phyloP scores from a whole-genome alignment of 2,329 filamentous ascomycete genomes.

The Curvularia verruculosa region DNA sequence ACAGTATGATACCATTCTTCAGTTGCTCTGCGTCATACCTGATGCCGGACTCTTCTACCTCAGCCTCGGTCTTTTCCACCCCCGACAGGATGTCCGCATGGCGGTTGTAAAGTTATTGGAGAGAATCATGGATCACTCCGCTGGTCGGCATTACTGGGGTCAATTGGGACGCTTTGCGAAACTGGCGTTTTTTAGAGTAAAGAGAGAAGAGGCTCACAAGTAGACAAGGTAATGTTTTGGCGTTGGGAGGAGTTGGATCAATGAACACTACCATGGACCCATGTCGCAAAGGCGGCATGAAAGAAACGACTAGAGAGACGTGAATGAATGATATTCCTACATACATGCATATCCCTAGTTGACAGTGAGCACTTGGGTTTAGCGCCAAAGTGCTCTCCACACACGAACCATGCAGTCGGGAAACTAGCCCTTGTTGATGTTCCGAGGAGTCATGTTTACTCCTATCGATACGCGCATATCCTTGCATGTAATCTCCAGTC shows the following conservation, averaged over 20 bases:
- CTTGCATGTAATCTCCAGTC: constrained; percentile 16
- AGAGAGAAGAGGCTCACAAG: constrained; percentile 60
- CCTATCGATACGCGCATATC: constrained; percentile 18
- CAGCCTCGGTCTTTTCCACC: constrained; percentile 89
- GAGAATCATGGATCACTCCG: constrained; percentile 82
- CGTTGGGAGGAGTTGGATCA: neutral
- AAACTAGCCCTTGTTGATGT: neutral
- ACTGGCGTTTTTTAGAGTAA: constrained; percentile 80
- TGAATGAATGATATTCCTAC: constrained; percentile 3
- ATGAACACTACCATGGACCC: neutral
- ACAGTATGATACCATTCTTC: constrained; percentile 49
- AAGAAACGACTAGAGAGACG: neutral
- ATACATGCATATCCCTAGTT: neutral
- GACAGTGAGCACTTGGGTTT: neutral
- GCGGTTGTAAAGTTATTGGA: constrained; percentile 81
- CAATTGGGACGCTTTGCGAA: constrained; percentile 86
- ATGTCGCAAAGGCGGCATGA: neutral
- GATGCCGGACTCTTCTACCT: constrained; percentile 92
- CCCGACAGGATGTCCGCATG: constrained; percentile 77
- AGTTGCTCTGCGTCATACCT: constrained; percentile 80
- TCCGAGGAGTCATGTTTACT: neutral
- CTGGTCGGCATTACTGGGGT: constrained; percentile 91
- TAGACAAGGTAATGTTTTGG: neutral
- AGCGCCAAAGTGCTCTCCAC: neutral
- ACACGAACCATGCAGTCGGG: neutral